Conservation (phyloP, 2,329 filamentous ascomycete genomes). For the Monilinia fructigena region DNA sequence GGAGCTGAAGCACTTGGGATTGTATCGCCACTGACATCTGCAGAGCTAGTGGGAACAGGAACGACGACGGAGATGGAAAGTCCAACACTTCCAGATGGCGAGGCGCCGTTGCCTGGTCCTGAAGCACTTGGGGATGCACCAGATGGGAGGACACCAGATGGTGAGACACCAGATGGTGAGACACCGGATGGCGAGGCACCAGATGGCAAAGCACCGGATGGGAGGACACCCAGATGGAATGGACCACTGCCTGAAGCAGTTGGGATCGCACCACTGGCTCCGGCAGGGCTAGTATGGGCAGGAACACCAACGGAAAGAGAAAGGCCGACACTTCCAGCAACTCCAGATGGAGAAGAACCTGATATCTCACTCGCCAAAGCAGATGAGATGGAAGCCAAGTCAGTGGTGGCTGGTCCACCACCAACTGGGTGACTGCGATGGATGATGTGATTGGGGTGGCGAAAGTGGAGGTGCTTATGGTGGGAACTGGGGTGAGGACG, state of each 20-base stretch:
- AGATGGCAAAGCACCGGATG: neutral
- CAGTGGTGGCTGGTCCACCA: neutral
- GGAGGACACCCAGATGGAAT: no score
- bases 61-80: no score
- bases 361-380: neutral
- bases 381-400: conserved; percentile 14
- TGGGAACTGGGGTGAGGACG: no score
- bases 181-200: neutral
- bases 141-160: neutral
- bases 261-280: neutral
- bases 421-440: neutral
- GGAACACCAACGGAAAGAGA: neutral
- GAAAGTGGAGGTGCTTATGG: no score
- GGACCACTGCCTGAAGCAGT: neutral
- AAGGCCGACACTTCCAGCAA: neutral
- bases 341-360: neutral
- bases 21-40: no score
- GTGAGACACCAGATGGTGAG: no score
- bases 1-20: neutral
- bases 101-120: neutral
- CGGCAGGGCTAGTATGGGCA: neutral
- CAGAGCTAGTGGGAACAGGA: no score
- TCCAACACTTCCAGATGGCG: neutral
- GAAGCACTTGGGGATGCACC: neutral
- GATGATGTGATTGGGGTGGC: no score